Conservation (phyloP, 2,329 filamentous ascomycete species). For the Sporothrix mexicana region DNA sequence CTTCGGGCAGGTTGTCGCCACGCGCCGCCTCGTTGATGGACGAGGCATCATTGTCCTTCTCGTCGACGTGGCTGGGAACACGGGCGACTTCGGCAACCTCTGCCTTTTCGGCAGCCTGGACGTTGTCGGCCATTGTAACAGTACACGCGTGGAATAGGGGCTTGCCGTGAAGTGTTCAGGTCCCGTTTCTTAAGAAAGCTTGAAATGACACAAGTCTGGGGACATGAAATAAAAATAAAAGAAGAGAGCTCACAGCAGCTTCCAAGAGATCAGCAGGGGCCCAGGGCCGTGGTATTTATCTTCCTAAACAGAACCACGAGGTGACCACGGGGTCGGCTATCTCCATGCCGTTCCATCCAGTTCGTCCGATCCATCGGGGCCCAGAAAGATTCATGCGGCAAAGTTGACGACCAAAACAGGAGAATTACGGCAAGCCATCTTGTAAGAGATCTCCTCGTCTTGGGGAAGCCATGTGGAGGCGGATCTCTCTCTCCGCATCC, state of each 20-base stretch:
- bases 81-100: neutral
- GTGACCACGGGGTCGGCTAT: neutral
- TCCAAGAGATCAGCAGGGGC: neutral
- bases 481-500: constrained; percentile 7
- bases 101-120: neutral
- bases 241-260: neutral
- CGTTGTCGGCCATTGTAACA: neutral
- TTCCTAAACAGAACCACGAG: neutral
- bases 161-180: neutral
- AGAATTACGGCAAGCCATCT: too few species aligned
- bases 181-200: neutral
- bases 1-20: constrained; percentile 41
- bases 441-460: neutral
- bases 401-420: neutral
- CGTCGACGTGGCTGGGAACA: neutral
- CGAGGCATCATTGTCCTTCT: constrained; percentile 9
- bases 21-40: constrained; percentile 20
- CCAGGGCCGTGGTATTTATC: constrained; percentile 4
- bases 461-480: neutral
- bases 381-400: neutral
- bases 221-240: neutral
- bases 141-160: neutral
- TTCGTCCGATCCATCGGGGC: neutral
- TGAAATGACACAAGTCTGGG: neutral
- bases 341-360: neutral